A percentile compares a stretch with the other conserved stretches of the same genome.
Evolutionary conservation across 495 filamentous ascomycete genomes (phyloP).

Genomic region (Astrothelium subdiscretum): DNA sequence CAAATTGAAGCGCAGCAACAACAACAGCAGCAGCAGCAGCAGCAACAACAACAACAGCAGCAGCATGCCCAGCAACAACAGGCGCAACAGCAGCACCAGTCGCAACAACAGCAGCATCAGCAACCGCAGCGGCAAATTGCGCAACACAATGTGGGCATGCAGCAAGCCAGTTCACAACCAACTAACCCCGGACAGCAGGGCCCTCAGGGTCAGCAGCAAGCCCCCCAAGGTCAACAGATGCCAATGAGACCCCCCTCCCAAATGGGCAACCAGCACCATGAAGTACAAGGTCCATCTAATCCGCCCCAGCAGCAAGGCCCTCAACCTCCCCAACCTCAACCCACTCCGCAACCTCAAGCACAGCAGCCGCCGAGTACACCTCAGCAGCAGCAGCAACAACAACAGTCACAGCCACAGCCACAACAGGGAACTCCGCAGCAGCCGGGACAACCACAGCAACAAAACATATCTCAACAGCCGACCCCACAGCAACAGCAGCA

Average conservation of each 20-base stretch:
- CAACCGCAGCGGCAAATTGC: constrained; percentile 22
- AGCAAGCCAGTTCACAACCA: constrained; percentile 2
- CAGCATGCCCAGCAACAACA: not conserved
- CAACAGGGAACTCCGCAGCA: constrained; percentile 10
- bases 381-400: constrained; percentile 1
- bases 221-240: constrained; percentile 14
- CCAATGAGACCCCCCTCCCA: constrained; percentile 26
- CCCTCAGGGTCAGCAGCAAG: not conserved
- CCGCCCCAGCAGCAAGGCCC: not conserved
- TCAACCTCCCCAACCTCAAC: constrained; percentile 22
- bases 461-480: not conserved
- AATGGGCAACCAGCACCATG: not conserved
- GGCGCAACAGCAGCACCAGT: not conserved
- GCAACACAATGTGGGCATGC: constrained; percentile 5
- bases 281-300: not conserved
- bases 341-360: constrained; percentile 26
- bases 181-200: constrained; percentile 3
- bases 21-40: constrained; percentile 19
- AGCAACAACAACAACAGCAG: constrained; percentile 19
- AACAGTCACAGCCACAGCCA: constrained; percentile 14
- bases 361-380: constrained; percentile 21
- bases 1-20: constrained; percentile 22
- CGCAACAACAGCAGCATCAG: constrained; percentile 17
- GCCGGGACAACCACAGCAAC: not conserved
- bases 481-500: constrained; percentile 10